Evolutionary conservation across 164 flowering plant genomes (phyloP), one percentile per base, ranked within the genome.

Genomic region (Dillenia turbinata): DNA sequence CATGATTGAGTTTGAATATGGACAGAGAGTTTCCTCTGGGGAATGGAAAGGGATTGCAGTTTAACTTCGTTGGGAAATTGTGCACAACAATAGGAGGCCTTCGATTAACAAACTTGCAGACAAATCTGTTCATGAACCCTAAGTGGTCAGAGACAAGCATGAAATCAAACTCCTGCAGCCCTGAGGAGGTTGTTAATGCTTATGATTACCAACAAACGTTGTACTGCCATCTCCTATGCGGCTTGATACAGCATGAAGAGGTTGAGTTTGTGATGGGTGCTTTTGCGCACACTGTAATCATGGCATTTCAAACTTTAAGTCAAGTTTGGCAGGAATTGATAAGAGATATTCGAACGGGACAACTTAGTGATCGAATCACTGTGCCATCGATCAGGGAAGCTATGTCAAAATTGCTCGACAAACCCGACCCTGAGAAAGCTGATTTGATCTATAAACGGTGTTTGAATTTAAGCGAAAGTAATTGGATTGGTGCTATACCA

Each of bases 221-320:
- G 24, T 93, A 89, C 59, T 94, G 98, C 72, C 98, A 94, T 72
- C 93, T 94, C 62, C 67, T 94, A 5, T 89, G 91, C 48, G 98
- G 93, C 13, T 83, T 94, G 13, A 72, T 94, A 33, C 81, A 53
- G 71, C 57, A 79, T 16, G 83, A 91, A 3, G 90, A 94, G 50
- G 73, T 94, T 47, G 88, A 87, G 54, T 66, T 72, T 6, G 84
- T 94, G 43, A 82, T 62, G 48, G 85, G 97, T 1, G 74, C 97
- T 0, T 94, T 94, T 57, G 95, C 96, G 16, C 92, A 91, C 71
- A 83, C 95, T 79, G 73, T 91, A 9, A 80, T 94, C 59, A 77
- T 77, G 49, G 87, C 96, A 9, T 89, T 94, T 60, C 78, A 87
- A 47, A 83, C 83, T 9, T 88, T 91, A 54, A 96, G 91, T 61